Evolutionary conservation across 192 early-diverging fungal genomes (phyloP).

Genomic region (Coemansia sp.): DNA sequence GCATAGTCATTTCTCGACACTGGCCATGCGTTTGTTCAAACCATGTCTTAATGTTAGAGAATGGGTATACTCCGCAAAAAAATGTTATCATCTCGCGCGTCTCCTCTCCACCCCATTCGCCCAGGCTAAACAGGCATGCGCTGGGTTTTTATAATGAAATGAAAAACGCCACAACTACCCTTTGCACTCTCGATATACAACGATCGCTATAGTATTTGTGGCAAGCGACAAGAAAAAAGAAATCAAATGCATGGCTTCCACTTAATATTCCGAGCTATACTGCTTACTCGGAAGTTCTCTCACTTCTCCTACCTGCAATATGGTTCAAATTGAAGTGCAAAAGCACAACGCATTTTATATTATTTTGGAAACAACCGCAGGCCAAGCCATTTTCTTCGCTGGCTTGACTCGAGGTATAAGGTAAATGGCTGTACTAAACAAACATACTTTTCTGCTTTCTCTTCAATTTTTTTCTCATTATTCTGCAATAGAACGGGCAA

Average conservation of each 20-base stretch:
- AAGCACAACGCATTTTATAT: not conserved
- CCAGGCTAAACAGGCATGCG: not conserved
- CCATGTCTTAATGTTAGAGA: not conserved
- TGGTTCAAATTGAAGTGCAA: not conserved
- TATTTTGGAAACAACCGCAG: not conserved
- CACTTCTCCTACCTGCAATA: not conserved
- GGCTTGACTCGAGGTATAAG: not conserved
- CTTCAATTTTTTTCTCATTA: not conserved
- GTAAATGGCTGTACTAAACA: not conserved
- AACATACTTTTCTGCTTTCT: not conserved
- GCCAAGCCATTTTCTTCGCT: not conserved
- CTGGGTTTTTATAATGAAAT: not conserved
- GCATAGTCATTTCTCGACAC: no score
- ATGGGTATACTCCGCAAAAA: not conserved
- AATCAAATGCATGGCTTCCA: not conserved
- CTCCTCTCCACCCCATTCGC: not conserved
- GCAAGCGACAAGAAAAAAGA: not conserved
- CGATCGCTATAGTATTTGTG: not conserved
- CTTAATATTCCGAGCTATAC: constrained; percentile 8
- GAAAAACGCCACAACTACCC: not conserved
- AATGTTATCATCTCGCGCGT: not conserved
- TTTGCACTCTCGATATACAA: not conserved
- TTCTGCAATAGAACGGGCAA: not conserved
- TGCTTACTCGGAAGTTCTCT: not conserved
- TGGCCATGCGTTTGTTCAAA: not conserved